Percentiles rank a stretch among this genome's conserved stretches.
Evolutionary conservation across 179 eudicot genomes (phyloP).

Genomic region (Spergularia azorica): DNA sequence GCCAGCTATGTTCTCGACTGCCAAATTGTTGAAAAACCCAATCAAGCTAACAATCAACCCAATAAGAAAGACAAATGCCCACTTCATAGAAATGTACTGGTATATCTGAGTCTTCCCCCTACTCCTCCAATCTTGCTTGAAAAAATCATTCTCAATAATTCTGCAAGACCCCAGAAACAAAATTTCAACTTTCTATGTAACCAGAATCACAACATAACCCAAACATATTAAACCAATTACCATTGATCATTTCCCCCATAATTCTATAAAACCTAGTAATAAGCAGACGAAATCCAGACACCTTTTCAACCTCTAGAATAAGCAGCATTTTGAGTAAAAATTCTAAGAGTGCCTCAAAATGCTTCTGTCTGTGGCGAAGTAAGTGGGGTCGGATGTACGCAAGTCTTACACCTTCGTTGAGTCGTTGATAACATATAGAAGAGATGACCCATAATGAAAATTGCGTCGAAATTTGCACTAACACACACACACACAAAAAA

Average conservation of each 20-base stretch:
- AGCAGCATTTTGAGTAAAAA: not conserved
- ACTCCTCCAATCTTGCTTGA: slow-evolving; percentile 88
- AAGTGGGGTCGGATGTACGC: too few species aligned
- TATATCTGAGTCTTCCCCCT: slow-evolving; percentile 52
- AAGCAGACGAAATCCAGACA: not conserved
- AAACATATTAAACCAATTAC: not conserved
- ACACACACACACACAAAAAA: too few species aligned
- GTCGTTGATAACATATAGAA: too few species aligned
- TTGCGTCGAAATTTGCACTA: too few species aligned
- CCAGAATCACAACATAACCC: not conserved
- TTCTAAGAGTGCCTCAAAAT: not conserved
- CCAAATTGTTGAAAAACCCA: slow-evolving; percentile 70
- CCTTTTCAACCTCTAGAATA: not conserved
- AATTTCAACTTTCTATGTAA: not conserved
- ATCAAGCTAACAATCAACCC: slow-evolving; percentile 63
- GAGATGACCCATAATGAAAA: too few species aligned
- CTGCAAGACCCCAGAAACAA: slow-evolving; percentile 36
- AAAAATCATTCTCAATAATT: slow-evolving; percentile 74
- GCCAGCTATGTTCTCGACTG: slow-evolving; percentile 85
- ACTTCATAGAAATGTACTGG: slow-evolving; percentile 73
- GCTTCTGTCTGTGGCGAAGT: too few species aligned
- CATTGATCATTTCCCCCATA: not conserved
- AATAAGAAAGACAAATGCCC: slow-evolving; percentile 69
- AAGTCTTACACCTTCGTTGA: too few species aligned
- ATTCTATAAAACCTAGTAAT: not conserved